phyloP scores from a whole-genome alignment of 805 yeast species.

The Wickerhamiella slavikovae region DNA sequence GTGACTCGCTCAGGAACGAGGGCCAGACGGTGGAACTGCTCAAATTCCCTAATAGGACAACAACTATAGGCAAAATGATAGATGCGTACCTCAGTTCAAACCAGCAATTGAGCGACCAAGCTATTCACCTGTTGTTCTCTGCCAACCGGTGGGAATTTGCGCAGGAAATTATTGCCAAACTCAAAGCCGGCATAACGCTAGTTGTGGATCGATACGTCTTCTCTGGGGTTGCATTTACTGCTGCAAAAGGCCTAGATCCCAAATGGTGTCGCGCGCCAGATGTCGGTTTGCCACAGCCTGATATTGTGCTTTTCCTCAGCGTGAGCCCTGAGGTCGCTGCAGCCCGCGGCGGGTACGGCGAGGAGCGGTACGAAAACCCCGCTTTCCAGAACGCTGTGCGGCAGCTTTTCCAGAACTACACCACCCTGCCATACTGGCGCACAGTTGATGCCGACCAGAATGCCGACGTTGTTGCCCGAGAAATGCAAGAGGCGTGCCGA shows the following conservation, averaged over 20 bases:
- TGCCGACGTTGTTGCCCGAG: slow-evolving; percentile 32
- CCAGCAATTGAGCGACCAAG: slow-evolving; percentile 44
- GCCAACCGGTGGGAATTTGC: slow-evolving; percentile 89
- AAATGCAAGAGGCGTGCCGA: slow-evolving; percentile 21
- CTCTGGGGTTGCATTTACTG: slow-evolving; percentile 82
- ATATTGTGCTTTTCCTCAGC: slow-evolving; percentile 56
- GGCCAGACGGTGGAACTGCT: slow-evolving; percentile 27
- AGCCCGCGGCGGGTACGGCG: slow-evolving; percentile 66
- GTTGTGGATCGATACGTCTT: slow-evolving; percentile 75
- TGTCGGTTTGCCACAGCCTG: slow-evolving; percentile 71
- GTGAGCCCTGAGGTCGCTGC: slow-evolving; percentile 27
- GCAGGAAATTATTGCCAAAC: slow-evolving; percentile 23
- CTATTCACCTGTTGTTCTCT: slow-evolving; percentile 71
- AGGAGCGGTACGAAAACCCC: slow-evolving; percentile 69
- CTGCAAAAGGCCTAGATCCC: slow-evolving; percentile 56
- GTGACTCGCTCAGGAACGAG: slow-evolving; percentile 12
- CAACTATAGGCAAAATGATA: slow-evolving; percentile 62
- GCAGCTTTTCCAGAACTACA: slow-evolving; percentile 27
- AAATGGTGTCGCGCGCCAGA: slow-evolving; percentile 76
- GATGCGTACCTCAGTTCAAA: slow-evolving; percentile 37
- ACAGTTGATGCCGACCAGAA: slow-evolving; percentile 39
- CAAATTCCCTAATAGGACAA: slow-evolving; percentile 78
- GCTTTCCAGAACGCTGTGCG: slow-evolving; percentile 62
- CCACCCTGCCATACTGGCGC: slow-evolving; percentile 19
- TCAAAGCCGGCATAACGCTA: slow-evolving; percentile 35